phyloP scores from a whole-genome alignment of 495 filamentous ascomycete species.

The Neurospora sp. region DNA sequence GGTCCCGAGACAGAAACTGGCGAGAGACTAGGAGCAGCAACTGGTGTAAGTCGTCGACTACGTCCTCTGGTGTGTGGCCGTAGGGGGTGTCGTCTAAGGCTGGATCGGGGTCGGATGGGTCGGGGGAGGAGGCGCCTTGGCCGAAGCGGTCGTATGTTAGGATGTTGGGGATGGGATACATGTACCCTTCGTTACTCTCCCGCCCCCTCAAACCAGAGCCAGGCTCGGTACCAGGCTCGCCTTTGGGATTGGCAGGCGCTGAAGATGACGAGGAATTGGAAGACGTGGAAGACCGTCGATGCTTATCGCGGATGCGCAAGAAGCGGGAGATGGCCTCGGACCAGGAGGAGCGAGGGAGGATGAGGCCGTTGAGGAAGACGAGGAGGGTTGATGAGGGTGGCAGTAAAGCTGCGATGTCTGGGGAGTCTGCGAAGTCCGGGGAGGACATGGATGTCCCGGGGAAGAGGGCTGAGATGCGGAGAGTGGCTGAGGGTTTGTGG shows the following conservation, averaged over 20 bases:
- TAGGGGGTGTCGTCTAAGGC: slow-evolving; percentile 24
- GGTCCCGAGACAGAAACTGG: background rate
- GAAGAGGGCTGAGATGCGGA: slow-evolving; percentile 8
- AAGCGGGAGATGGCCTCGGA: slow-evolving; percentile 33
- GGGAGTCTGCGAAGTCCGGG: background rate
- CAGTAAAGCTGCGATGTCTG: background rate
- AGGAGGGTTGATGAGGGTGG: slow-evolving; percentile 28
- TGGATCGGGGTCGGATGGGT: slow-evolving; percentile 37
- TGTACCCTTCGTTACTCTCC: too few species aligned
- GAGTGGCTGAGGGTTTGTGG: slow-evolving; percentile 15
- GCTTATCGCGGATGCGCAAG: slow-evolving; percentile 14
- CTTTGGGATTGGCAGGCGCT: too few species aligned
- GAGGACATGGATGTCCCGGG: background rate
- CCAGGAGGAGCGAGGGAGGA: slow-evolving; percentile 43
- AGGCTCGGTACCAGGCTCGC: too few species aligned
- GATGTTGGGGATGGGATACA: slow-evolving; percentile 20
- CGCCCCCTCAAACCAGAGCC: too few species aligned
- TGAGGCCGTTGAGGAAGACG: slow-evolving; percentile 55
- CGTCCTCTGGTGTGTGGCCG: slow-evolving; percentile 42
- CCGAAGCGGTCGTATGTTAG: slow-evolving; percentile 58
- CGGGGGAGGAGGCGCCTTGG: slow-evolving; percentile 43
- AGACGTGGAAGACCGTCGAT: background rate
- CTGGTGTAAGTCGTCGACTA: slow-evolving; percentile 41
- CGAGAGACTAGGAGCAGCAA: slow-evolving; percentile 34
- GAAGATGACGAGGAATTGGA: background rate